A percentile compares a stretch with the other conserved stretches of the same genome.
These are phyloP conservation scores for Chlamydomonas eustigma DNA, from an alignment of 139 green algal genomes.

Conservation along the genomic window DNA sequence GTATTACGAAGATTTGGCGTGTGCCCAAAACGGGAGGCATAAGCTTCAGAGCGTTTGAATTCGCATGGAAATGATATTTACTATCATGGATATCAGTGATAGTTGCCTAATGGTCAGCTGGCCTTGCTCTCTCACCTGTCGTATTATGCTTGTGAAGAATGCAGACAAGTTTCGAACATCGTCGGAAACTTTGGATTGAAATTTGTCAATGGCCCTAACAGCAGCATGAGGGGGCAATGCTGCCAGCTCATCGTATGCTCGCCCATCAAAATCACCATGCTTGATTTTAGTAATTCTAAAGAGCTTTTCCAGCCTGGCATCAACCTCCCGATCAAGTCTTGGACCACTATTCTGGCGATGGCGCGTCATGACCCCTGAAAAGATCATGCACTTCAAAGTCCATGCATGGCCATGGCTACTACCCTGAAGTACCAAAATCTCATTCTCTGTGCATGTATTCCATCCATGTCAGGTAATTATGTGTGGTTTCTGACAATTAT, in stretches of 20 bases:
- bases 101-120: too few relatives aligned
- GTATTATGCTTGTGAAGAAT: slow-evolving; percentile 40
- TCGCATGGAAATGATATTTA: too few relatives aligned
- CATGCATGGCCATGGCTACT: too few relatives aligned
- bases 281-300: background rate
- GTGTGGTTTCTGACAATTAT: too few relatives aligned
- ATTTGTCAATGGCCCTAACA: background rate
- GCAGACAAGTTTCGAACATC: slow-evolving; percentile 37
- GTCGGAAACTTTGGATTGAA: background rate
- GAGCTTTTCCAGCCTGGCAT: background rate
- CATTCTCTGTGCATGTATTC: background rate
- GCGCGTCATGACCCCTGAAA: background rate
- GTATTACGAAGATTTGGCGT: too few relatives aligned
- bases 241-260: background rate
- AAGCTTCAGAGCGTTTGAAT: too few relatives aligned
- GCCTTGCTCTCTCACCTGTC: slow-evolving; percentile 5
- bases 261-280: background rate
- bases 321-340: background rate
- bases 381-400: too few relatives aligned
- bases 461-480: background rate
- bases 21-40: too few relatives aligned
- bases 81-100: too few relatives aligned
- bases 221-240: background rate
- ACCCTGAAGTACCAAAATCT: background rate
- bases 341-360: background rate